Evolutionary conservation across 257 asterid genomes (phyloP).

Genomic region (Verbena officinalis): DNA sequence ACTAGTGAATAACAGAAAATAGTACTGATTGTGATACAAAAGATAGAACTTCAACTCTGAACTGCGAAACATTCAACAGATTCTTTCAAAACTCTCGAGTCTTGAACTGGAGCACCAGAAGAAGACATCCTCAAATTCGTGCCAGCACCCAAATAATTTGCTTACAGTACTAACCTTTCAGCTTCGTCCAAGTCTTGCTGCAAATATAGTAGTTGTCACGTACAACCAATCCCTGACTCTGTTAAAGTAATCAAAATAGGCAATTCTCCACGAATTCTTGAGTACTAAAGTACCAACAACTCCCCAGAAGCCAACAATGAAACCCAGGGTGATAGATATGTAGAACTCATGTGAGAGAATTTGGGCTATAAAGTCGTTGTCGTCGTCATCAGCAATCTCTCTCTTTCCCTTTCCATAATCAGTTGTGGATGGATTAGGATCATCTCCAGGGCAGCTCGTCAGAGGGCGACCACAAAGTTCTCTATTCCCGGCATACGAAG

Average conservation of each 20-base stretch:
- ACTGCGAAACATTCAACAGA: too few relatives aligned
- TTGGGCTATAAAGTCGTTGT: slow-evolving; percentile 12
- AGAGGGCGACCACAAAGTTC: slow-evolving; percentile 41
- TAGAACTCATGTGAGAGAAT: slow-evolving; percentile 3
- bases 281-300: slow-evolving; percentile 23
- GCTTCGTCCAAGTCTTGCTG: not conserved
- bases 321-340: slow-evolving; percentile 29
- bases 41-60: too few relatives aligned
- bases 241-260: slow-evolving; percentile 20
- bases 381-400: not conserved
- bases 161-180: too few relatives aligned
- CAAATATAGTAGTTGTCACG: slow-evolving; percentile 8
- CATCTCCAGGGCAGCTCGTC: slow-evolving; percentile 24
- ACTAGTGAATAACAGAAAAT: too few relatives aligned
- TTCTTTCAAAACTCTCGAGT: too few relatives aligned
- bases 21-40: too few relatives aligned
- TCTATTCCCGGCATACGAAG: slow-evolving; percentile 31
- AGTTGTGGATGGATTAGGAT: not conserved
- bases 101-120: too few relatives aligned
- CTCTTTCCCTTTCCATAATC: not conserved
- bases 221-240: slow-evolving; percentile 27
- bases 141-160: too few relatives aligned
- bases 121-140: too few relatives aligned
- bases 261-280: slow-evolving; percentile 32
- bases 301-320: slow-evolving; percentile 41